Evolutionary conservation across 495 filamentous ascomycete genomes (phyloP).

Genomic region (Penicillium maclennaniae): DNA sequence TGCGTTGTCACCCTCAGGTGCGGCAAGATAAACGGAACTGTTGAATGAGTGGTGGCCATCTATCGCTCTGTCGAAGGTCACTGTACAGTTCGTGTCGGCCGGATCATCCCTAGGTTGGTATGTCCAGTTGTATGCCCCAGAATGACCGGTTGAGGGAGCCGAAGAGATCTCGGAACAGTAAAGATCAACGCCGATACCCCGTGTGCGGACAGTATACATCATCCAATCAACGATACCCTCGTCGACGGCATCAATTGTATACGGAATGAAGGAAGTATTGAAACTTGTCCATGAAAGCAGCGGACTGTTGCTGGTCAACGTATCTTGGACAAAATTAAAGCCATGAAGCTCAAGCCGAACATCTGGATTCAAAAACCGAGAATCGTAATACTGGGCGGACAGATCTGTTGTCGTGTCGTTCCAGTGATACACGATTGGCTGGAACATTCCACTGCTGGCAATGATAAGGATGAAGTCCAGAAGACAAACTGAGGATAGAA

Average conservation of each 20-base stretch:
- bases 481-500: slow-evolving; percentile 11
- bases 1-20: not conserved
- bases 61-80: not conserved
- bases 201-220: slow-evolving; percentile 12
- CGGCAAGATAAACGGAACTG: not conserved
- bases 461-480: slow-evolving; percentile 15
- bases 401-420: not conserved
- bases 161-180: slow-evolving; percentile 4
- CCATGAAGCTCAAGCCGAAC: slow-evolving; percentile 7
- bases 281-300: slow-evolving; percentile 11
- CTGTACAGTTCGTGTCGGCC: slow-evolving; percentile 3
- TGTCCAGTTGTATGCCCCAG: slow-evolving; percentile 2
- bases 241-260: slow-evolving; percentile 3
- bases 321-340: slow-evolving; percentile 8
- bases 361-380: slow-evolving; percentile 5
- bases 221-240: not conserved
- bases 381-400: slow-evolving; percentile 6
- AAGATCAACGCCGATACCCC: slow-evolving; percentile 15
- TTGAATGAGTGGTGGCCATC: not conserved
- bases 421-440: slow-evolving; percentile 11
- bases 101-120: not conserved
- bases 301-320: not conserved
- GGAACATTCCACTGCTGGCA: slow-evolving; percentile 23
- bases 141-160: not conserved
- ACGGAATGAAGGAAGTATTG: slow-evolving; percentile 9